Evolutionary conservation across 495 filamentous ascomycete species (phyloP).

Genomic region (Apiosordaria backusii): DNA sequence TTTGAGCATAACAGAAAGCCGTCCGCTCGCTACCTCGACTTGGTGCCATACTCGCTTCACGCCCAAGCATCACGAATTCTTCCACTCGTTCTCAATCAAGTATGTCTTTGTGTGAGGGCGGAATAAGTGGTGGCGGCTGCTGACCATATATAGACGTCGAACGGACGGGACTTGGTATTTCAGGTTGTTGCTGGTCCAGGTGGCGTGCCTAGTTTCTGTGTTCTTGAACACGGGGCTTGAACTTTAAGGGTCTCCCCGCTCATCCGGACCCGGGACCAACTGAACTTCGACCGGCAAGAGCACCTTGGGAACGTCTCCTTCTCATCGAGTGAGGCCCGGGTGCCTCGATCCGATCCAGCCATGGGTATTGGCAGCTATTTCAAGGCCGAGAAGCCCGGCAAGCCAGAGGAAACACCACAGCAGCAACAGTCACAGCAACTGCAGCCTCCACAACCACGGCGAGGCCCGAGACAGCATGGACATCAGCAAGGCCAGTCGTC

Average conservation of each 20-base stretch:
- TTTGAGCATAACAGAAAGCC: constrained; percentile 9
- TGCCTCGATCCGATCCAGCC: constrained; percentile 19
- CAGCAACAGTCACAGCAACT: not conserved
- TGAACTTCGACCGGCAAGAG: not conserved
- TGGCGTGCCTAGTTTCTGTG: not conserved
- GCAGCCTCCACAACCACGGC: not conserved
- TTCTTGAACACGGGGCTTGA: not conserved
- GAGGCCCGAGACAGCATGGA: constrained; percentile 3
- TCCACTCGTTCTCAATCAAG: constrained; percentile 35
- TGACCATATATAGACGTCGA: not conserved
- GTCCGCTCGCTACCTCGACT: constrained; percentile 6
- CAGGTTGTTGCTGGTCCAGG: not conserved
- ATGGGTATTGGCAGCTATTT: constrained; percentile 65
- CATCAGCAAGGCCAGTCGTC: constrained; percentile 13
- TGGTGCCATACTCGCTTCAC: constrained; percentile 4
- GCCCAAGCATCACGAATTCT: not conserved
- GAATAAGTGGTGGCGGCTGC: not conserved
- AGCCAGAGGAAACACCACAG: constrained; percentile 13
- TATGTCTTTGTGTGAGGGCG: not conserved
- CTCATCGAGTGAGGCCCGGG: not conserved
- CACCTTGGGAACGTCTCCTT: not conserved
- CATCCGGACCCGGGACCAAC: not conserved
- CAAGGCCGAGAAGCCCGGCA: constrained; percentile 49
- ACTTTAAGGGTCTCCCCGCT: not conserved
- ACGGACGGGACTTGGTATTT: not conserved